phyloP scores from a whole-genome alignment of 768 basidiomycete species.

The Suillus decipiens region DNA sequence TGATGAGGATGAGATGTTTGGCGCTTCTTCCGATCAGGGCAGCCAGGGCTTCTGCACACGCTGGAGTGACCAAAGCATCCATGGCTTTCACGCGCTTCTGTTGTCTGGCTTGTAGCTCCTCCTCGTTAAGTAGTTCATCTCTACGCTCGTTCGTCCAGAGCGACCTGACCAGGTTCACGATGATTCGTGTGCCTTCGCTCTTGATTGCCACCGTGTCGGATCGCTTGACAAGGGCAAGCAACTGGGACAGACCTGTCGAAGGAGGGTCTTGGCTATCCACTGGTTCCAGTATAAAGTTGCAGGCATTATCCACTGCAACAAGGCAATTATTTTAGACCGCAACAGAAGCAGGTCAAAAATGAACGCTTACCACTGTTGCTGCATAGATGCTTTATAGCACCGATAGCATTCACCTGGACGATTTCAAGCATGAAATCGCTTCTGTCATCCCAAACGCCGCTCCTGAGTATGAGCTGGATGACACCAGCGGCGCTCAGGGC shows the following conservation, averaged over 20 bases:
- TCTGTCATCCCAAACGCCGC: conserved; percentile 69
- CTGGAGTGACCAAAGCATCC: conserved; percentile 48
- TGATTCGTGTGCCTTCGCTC: conserved; percentile 87
- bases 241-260: conserved; percentile 60
- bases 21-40: conserved; percentile 74
- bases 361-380: conserved; percentile 61
- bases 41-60: conserved; percentile 62
- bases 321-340: conserved; percentile 33
- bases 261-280: conserved; percentile 28
- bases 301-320: conserved; percentile 45
- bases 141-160: conserved; percentile 61
- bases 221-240: conserved; percentile 74
- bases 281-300: conserved; percentile 51
- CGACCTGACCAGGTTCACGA: conserved; percentile 84
- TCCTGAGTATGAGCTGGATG: conserved; percentile 59
- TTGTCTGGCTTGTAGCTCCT: conserved; percentile 42
- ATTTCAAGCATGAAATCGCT: conserved; percentile 81
- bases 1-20: conserved; percentile 83
- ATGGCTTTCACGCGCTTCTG: conserved; percentile 56
- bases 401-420: conserved; percentile 86
- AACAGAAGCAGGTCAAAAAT: conserved; percentile 36
- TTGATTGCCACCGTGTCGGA: conserved; percentile 81
- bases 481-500: conserved; percentile 63
- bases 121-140: conserved; percentile 29
- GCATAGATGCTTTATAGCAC: conserved; percentile 87